These are phyloP conservation scores for Olyra latifolia DNA, from an alignment of 176 grass and related monocot species.

Conservation along the genomic window DNA sequence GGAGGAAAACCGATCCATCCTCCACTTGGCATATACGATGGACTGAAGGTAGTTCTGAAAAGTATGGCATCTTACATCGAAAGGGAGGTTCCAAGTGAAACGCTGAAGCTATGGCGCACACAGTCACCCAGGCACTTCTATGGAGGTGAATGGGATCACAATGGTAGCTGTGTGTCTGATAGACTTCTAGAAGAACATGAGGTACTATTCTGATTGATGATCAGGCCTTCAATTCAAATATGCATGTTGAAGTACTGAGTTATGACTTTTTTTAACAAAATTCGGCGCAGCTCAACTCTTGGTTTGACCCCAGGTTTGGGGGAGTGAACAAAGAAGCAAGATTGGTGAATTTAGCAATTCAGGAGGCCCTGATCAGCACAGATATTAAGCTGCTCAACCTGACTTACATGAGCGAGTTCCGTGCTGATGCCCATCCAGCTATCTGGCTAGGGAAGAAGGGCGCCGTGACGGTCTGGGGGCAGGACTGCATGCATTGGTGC, in stretches of 20 bases:
- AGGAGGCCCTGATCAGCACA: conserved; percentile 40
- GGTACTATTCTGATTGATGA: conserved; percentile 28
- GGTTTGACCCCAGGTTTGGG: conserved; percentile 67
- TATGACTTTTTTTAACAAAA: background rate
- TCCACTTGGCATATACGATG: conserved; percentile 57
- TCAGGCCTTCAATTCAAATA: background rate
- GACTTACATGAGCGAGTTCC: conserved; percentile 91
- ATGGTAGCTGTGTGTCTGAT: conserved; percentile 75
- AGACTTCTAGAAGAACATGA: conserved; percentile 64
- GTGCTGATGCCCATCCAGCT: conserved; percentile 82
- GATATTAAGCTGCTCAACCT: conserved; percentile 75
- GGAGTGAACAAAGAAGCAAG: conserved; percentile 82
- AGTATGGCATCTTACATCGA: conserved; percentile 82
- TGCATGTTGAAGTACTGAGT: background rate
- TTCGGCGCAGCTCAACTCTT: conserved; percentile 63
- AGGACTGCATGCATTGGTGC: conserved; percentile 99
- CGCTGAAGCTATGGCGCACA: conserved; percentile 77
- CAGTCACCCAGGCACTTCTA: conserved; percentile 90
- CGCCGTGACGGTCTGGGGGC: conserved; percentile 72
- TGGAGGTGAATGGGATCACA: conserved; percentile 92
- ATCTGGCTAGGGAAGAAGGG: conserved; percentile 95
- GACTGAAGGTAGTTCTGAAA: conserved; percentile 66
- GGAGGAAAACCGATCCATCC: conserved; percentile 77
- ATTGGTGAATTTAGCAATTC: conserved; percentile 58
- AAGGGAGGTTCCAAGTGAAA: conserved; percentile 70